phyloP scores from a whole-genome alignment of 75 land plant species.

The Azolla pinnata region DNA sequence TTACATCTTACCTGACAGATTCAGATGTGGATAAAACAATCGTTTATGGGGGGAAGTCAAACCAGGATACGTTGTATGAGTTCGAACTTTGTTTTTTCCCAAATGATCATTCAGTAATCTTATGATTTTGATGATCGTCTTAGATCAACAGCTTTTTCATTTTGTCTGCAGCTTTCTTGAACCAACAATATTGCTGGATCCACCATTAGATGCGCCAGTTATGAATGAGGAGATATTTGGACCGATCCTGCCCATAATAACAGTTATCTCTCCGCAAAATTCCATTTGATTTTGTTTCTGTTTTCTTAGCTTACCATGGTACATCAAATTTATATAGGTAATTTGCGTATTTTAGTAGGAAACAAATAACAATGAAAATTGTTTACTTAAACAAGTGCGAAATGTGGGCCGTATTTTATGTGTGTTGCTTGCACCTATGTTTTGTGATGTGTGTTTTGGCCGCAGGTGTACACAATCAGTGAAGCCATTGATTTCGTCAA shows the following conservation, averaged over 20 bases:
- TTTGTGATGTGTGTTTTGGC: no score
- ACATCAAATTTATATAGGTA: no score
- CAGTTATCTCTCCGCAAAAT: constrained; percentile 16
- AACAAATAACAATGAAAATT: no score
- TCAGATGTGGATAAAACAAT: constrained; percentile 41
- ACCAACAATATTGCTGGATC: constrained; percentile 67
- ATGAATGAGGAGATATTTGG: constrained; percentile 93
- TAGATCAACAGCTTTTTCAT: background rate
- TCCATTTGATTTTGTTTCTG: background rate
- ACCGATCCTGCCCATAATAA: constrained; percentile 70
- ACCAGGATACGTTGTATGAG: constrained; percentile 47
- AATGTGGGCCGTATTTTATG: no score
- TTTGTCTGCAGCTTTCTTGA: constrained; percentile 43
- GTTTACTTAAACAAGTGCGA: no score
- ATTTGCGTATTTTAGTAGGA: no score
- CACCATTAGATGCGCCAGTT: constrained; percentile 54
- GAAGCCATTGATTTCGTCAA: constrained; percentile 50
- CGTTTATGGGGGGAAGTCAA: constrained; percentile 61
- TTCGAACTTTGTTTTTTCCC: background rate
- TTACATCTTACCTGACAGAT: constrained; percentile 42
- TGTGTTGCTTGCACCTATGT: no score
- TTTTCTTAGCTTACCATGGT: background rate
- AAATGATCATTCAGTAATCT: background rate
- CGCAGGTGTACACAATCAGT: no score
- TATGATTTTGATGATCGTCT: background rate